Conservation (phyloP, 192 early-diverging fungal species). For the Gaertneriomyces sp. region DNA sequence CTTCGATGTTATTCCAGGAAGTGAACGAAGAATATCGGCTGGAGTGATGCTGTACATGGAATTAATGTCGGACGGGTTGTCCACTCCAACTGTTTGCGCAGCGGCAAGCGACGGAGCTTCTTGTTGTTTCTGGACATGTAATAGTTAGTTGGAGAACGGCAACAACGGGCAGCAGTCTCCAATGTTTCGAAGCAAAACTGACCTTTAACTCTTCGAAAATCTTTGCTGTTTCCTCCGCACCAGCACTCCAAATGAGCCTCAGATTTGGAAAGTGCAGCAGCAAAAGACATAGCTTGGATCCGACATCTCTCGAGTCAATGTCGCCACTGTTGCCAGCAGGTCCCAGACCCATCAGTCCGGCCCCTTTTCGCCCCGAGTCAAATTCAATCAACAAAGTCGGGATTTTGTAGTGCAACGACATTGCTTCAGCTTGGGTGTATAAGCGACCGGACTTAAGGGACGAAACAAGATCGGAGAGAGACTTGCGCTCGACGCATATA, state of each 20-base stretch:
- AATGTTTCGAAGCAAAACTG: neutral
- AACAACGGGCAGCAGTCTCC: too few species aligned
- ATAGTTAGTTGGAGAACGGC: neutral
- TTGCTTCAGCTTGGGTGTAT: conserved; percentile 87
- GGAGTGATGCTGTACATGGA: conserved; percentile 67
- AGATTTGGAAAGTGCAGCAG: conserved; percentile 80
- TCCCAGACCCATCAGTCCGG: too few species aligned
- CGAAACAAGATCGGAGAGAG: conserved; percentile 78
- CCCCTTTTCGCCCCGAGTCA: conserved; percentile 35
- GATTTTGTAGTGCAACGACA: conserved; percentile 75
- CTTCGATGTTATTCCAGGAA: conserved; percentile 80
- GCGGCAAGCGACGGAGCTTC: conserved; percentile 69
- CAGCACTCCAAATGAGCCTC: conserved; percentile 81
- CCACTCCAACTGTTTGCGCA: conserved; percentile 69
- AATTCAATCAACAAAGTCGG: conserved; percentile 91
- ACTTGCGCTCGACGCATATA: conserved; percentile 91
- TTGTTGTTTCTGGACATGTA: conserved; percentile 55
- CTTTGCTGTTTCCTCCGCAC: conserved; percentile 76
- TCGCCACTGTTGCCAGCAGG: neutral
- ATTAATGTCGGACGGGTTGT: conserved; percentile 58
- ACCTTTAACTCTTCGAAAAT: conserved; percentile 90
- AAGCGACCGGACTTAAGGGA: conserved; percentile 80
- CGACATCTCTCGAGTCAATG: conserved; percentile 27
- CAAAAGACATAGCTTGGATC: conserved; percentile 50
- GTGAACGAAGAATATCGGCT: conserved; percentile 71